Base-by-base conservation (phyloP, 2,329 filamentous ascomycete genomes). In the Coccinonectria pachysandricola region DNA sequence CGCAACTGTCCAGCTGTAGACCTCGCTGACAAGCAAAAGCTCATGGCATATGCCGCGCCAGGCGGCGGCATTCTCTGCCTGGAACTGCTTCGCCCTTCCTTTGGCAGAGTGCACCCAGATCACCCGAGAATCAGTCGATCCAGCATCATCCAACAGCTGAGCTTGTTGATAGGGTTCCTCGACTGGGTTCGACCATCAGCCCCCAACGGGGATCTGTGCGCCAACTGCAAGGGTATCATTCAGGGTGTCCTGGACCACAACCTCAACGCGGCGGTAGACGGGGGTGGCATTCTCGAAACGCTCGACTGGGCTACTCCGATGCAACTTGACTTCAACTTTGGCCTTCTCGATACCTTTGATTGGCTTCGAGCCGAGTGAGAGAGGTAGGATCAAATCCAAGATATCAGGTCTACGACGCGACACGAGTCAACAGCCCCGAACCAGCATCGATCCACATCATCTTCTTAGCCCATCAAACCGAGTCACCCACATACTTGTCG, bases 141-240 rank as follows among this genome's bases (percentile, higher is more conserved):
- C 1, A 58, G 54, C 20, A 63, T 69, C 7, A 59, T 68, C 17
- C 64, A 68, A 35, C 63, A 69, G 28, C 51, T 70, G 2, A 65
- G 60, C 31, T 56, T 69, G 2, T 48, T 70, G 0, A 55, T 67
- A 3, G 64, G 61, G 0, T 69, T 68, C 28, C 50, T 69, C 8
- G 62, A 65, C 26, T 69, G 65, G 65, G 52, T 69, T 2, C 52
- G 54, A 4, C 61, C 62, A 0, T 54, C 56, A 2, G 60, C 60
- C 0, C 62, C 64, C 2, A 69, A 69, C 16, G 59, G 57, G 5
- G 53, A 60, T n/a, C 46, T 69, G 5, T 68, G 64, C 36, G 47
- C 42, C 11, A 50, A 60, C 12, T 64, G 60, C 42, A 61, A 61
- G 30, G 49, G 49, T 3, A 53, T 67, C n/a, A 66, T 70, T 22